These are phyloP conservation scores for Vaccinium vitisidaea DNA, from an alignment of 148 eudicot genomes.

Conservation along the genomic window DNA sequence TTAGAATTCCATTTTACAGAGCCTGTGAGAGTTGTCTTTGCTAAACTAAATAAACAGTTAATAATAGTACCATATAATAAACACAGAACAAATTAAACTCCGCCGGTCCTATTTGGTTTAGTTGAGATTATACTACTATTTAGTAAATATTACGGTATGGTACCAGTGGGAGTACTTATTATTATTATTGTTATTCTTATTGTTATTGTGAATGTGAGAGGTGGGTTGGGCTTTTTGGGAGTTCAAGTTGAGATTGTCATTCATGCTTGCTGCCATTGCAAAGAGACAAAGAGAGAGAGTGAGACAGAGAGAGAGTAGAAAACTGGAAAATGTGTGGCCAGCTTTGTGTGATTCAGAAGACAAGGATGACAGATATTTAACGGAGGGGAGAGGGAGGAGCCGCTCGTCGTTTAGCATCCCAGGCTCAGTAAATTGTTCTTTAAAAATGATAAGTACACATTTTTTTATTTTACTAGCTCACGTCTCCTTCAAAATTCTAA, in stretches of 20 bases:
- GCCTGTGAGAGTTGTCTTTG: too few species aligned
- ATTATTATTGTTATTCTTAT: neutral
- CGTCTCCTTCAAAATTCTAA: too few species aligned
- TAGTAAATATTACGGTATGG: neutral
- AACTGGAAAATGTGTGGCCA: neutral
- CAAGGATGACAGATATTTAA: neutral
- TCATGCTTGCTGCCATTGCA: conserved; percentile 4
- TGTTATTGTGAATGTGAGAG: neutral
- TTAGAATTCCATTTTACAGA: too few species aligned
- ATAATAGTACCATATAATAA: too few species aligned
- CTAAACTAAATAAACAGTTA: too few species aligned
- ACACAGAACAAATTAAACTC: too few species aligned
- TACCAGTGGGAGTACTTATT: conserved; percentile 32
- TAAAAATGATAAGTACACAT: too few species aligned
- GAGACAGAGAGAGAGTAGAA: neutral
- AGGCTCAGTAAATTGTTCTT: too few species aligned
- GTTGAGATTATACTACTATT: too few species aligned
- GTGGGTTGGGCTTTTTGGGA: neutral
- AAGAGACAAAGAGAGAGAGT: neutral
- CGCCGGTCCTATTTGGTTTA: too few species aligned
- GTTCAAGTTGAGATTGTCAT: neutral
- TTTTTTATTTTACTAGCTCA: too few species aligned
- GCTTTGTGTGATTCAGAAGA: neutral
- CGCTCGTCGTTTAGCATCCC: too few species aligned
- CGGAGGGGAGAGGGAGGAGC: neutral